These are phyloP conservation scores for Amaranthus hypochondriacus DNA, from an alignment of 148 eudicot genomes.

Conservation along the genomic window DNA sequence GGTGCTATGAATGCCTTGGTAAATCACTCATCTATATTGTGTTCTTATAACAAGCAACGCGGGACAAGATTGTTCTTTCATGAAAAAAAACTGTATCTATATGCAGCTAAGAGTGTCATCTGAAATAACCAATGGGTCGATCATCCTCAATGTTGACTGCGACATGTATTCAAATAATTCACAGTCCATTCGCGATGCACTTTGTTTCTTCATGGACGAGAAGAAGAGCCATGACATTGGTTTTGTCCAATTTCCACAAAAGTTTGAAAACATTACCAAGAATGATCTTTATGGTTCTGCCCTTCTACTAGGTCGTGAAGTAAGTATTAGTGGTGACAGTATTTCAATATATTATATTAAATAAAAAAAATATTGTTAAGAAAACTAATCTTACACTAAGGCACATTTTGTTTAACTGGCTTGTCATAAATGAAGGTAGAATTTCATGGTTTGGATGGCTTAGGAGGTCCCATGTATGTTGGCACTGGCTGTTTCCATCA, in stretches of 20 bases:
- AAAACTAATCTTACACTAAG: not conserved
- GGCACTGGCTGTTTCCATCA: conserved; percentile 90
- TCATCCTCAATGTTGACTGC: conserved; percentile 79
- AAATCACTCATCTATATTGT: not conserved
- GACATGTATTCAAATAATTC: conserved; percentile 81
- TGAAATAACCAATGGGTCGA: conserved; percentile 56
- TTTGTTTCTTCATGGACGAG: conserved; percentile 88
- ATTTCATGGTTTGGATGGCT: conserved; percentile 59
- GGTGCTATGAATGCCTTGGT: conserved; percentile 96
- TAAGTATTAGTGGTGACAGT: conserved; percentile 16
- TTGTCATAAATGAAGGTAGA: conserved; percentile 47
- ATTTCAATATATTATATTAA: not conserved
- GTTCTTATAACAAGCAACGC: no score
- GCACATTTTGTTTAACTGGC: not conserved
- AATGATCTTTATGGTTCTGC: conserved; percentile 55
- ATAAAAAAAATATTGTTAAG: not conserved
- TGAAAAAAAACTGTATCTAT: no score
- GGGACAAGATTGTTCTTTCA: no score
- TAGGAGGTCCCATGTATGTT: conserved; percentile 70
- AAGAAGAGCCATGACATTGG: conserved; percentile 58
- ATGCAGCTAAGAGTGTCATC: conserved; percentile 85
- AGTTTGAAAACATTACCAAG: conserved; percentile 43
- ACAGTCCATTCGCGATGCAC: conserved; percentile 50
- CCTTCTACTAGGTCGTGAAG: conserved; percentile 35
- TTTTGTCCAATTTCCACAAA: conserved; percentile 75